Conservation (phyloP, 1,284 basidiomycete genomes). For the Megacollybia platyphylla region DNA sequence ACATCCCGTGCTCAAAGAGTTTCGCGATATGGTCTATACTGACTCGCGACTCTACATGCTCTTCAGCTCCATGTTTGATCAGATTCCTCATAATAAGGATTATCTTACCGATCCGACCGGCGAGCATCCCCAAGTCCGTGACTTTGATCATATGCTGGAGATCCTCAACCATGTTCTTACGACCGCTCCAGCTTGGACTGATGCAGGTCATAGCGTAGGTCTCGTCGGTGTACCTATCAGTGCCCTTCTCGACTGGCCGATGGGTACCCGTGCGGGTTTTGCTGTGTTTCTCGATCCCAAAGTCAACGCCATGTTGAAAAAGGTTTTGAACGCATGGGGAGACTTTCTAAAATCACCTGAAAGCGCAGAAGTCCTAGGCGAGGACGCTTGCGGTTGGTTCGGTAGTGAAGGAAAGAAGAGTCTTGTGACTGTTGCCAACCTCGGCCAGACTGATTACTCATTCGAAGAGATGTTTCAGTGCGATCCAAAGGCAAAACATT, state of each 20-base stretch:
- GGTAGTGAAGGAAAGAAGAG: no score
- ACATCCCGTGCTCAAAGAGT: constrained; percentile 20
- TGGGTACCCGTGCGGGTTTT: constrained; percentile 32
- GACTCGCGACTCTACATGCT: constrained; percentile 23
- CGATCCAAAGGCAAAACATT: no score
- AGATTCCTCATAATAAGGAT: constrained; percentile 9
- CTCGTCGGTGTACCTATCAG: constrained; percentile 30
- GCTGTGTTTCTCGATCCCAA: constrained; percentile 26
- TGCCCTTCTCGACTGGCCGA: constrained; percentile 32
- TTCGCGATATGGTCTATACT: constrained; percentile 21
- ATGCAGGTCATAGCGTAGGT: constrained; percentile 18
- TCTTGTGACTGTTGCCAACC: no score
- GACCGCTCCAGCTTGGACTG: constrained; percentile 17
- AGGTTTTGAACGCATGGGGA: no score
- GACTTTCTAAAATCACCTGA: no score
- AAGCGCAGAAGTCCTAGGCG: no score
- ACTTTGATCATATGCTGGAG: constrained; percentile 30
- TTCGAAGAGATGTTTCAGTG: no score
- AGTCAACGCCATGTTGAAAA: constrained; percentile 12
- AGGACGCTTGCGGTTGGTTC: no score
- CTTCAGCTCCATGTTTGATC: constrained; percentile 16
- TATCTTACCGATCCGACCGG: constrained; percentile 19
- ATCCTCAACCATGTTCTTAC: constrained; percentile 28
- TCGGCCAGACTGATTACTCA: no score
- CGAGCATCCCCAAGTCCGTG: constrained; percentile 18